Evolutionary conservation across 192 early-diverging fungal genomes (phyloP), one percentile per base, ranked within the genome.

Genomic region (Diversispora eburnea): DNA sequence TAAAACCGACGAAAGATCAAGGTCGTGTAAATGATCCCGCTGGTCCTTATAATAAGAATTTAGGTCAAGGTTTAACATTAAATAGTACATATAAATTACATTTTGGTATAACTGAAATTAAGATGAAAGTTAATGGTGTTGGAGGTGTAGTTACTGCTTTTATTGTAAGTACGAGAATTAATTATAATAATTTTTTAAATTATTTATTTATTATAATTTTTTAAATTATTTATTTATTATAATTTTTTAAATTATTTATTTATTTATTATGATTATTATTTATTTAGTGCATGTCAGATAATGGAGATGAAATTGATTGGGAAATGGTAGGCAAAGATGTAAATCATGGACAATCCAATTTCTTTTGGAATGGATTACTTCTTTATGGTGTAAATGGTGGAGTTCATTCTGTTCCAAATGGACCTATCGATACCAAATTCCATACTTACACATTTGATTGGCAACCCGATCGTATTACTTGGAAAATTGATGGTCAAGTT

Each of bases 221-320:
- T 25, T 25, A 25, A n/a, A 20, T 25, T 25, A n/a, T n/a, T n/a
- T n/a, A n/a, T 59, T 8, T 25, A 4, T 59, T 59, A n/a, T 17
- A 72, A 61, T 25, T 70, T 76, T 48, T 71, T 67, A 8, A 54
- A 54, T 54, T 17, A 4, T 54, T 12, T 51, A 51, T 17, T 17
- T 54, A 54, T 17, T 54, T 17, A 54, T 17, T 52, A 52, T 9
- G 12, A 52, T 58, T 33, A 42, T 51, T 68, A 2, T 72, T 63
- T 4, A 33, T 33, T 33, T 49, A 75, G 72, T 77, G 75, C 45
- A 77, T 84, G 67, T 77, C 83, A 56, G 77, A 77, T 10, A 78
- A 75, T 12, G 85, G 85, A 41, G 85, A 86, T 64, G 85, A 86
- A 66, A 84, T 86, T 52, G 85, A 86, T 73, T 84, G 77, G 71